Base-by-base conservation (phyloP, 306 rosid genomes). In the Oxytropis ochrocephala region DNA sequence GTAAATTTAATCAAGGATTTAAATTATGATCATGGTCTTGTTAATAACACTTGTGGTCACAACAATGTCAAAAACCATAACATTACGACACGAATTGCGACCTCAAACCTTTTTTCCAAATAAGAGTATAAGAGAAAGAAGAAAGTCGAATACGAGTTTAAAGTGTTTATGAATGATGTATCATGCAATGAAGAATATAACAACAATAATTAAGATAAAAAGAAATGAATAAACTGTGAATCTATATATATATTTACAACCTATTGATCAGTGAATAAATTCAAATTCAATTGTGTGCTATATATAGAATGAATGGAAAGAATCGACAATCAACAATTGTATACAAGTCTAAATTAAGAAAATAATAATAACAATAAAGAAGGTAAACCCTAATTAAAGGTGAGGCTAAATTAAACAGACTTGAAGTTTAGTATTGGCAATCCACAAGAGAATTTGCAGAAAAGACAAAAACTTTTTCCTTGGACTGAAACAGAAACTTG, bases 361-460 rank as follows among this genome's bases (percentile, higher is more conserved):
- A 63, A 48, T 6, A 27, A 54, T 8, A 53, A 64, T 33, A 33
- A 6, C 8, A 33, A 6, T 6, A 33, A 33, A 2, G 36, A 64
- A 52, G 13, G 70, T 70, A 1, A 24, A 24, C 3, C 2, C 29
- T 24, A 4, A n/a, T n/a, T n/a, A n/a, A 24, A 1, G 29, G 29
- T 24, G 29, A 24, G 29, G 29, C 29, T 24, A 24, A 24, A 24
- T 29, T 74, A 62, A 49, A 51, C 66, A 19, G 56, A 47, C 6
- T 24, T 44, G 47, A 47, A 39, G 19, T 51, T 83, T 52, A 92
- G 79, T 89, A 85, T 84, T 89, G 92, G 69, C 95, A 87, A 84
- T 84, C 90, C 86, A 89, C 95, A 76, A 92, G 41, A 49, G 96
- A 75, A 24, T 95, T 78, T 4, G 96, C 76, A 4, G 96, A 84